Evolutionary conservation across 768 basidiomycete species (phyloP), one percentile per base, ranked within the genome.

Genomic region (Lactarius evosmus): DNA sequence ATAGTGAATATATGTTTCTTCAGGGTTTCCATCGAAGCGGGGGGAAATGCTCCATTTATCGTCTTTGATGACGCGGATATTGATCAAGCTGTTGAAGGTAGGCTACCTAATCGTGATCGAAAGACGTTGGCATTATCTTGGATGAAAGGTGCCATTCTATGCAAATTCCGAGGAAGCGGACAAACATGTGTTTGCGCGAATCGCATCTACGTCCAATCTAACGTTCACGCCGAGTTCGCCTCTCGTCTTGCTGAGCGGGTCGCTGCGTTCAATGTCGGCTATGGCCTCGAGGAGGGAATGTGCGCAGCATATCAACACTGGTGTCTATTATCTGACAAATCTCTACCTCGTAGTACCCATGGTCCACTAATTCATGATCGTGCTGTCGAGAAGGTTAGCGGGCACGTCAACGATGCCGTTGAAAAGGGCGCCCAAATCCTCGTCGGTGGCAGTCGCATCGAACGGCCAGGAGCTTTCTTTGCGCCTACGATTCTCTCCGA

Each of bases 61-160:
- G 91, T 99, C 7, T 98, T 99, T 73, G 91, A 94, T 67, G 97
- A 98, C 71, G 96, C 95, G 0, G 88, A 98, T 72, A 82, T 99
- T 57, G 91, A 94, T 55, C 86, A 88, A 61, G 97, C 97, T 32
- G 93, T 99, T 7, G 85, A 87, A 67, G 91, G 95, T 83, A 72
- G 64, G 65, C 72, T 73, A 27, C 38, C 14, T 17, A 17, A 22
- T 41, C 38, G 19, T 44, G 19, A 55, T 72, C 22, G 40, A 38
- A 46, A 16, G 17, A n/a, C 14, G 49, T 41, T 44, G 25, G 51
- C 34, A 8, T 41, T 34, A 33, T 27, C 36, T 56, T 32, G 46
- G 27, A 40, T 30, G 56, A 30, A 62, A 89, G 89, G 83, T 58
- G 89, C 88, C 9, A 78, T 93, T 63, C 55, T 80, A 19, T 89